A percentile compares a stretch with the other conserved stretches of the same genome.
phyloP scores from a whole-genome alignment of 192 early-diverging fungal genomes.

The Cetraspora pellucida region DNA sequence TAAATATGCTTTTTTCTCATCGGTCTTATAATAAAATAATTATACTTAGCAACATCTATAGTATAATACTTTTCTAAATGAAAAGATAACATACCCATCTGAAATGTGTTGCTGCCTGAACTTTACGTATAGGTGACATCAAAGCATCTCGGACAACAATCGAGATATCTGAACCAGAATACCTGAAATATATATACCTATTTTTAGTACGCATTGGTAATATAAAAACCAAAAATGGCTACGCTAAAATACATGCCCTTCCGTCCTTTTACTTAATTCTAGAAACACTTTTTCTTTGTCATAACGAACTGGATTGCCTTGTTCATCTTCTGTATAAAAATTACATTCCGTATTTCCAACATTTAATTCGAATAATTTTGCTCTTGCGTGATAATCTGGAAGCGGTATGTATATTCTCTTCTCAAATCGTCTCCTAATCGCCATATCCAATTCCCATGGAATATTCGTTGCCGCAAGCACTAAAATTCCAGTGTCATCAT shows the following conservation, averaged over 20 bases:
- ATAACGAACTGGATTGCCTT: slow-evolving; percentile 83
- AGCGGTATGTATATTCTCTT: slow-evolving; percentile 98
- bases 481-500: slow-evolving; percentile 92
- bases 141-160: slow-evolving; percentile 93
- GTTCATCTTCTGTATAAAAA: slow-evolving; percentile 65
- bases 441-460: slow-evolving; percentile 93
- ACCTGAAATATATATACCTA: slow-evolving; percentile 45
- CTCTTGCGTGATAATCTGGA: slow-evolving; percentile 84
- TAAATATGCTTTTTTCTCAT: slow-evolving; percentile 64
- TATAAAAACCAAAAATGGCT: not conserved
- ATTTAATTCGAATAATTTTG: slow-evolving; percentile 91
- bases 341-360: slow-evolving; percentile 88
- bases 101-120: slow-evolving; percentile 93
- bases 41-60: slow-evolving; percentile 6
- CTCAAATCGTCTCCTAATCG: slow-evolving; percentile 96
- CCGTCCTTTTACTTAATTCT: slow-evolving; percentile 76
- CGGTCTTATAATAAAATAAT: slow-evolving; percentile 46
- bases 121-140: slow-evolving; percentile 97
- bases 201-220: not conserved
- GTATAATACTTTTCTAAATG: not conserved
- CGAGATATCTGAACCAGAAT: slow-evolving; percentile 96
- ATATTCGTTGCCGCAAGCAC: slow-evolving; percentile 97
- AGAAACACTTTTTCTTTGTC: slow-evolving; percentile 73
- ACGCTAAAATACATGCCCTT: slow-evolving; percentile 58
- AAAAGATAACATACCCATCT: slow-evolving; percentile 57